Conservation (phyloP, 164 flowering plant species). For the Umbilicus rupestris region DNA sequence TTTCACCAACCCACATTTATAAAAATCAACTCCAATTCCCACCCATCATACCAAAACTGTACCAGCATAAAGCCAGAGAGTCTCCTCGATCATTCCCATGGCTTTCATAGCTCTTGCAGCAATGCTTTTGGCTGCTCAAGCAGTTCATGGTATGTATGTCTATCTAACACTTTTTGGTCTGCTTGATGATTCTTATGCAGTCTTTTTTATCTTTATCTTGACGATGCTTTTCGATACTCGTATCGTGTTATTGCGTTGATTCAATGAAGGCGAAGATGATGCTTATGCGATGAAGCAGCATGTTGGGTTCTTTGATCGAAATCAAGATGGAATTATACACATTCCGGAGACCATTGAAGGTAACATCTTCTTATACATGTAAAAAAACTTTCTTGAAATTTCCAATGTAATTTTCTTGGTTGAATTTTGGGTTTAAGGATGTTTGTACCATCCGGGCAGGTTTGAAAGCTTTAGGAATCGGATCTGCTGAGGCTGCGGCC, state of each 20-base stretch:
- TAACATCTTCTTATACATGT: background rate
- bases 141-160: background rate
- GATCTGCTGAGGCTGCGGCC: background rate
- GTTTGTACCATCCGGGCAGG: background rate
- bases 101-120: background rate
- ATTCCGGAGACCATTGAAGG: background rate
- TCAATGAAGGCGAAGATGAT: background rate
- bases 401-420: background rate
- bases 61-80: background rate
- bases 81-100: background rate
- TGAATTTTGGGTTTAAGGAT: background rate
- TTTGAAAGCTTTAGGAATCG: background rate
- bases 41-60: background rate
- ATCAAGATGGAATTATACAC: background rate
- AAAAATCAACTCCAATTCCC: background rate
- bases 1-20: background rate
- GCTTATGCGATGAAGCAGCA: background rate
- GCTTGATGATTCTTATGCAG: too few relatives aligned
- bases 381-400: background rate
- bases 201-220: background rate
- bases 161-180: too few relatives aligned
- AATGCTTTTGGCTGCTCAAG: background rate
- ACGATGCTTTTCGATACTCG: background rate
- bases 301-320: background rate
- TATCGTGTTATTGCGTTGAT: background rate